A percentile compares a stretch with the other conserved stretches of the same genome.
Conservation (phyloP, 495 filamentous ascomycete species). For the Hyaloscypha bicolor region DNA sequence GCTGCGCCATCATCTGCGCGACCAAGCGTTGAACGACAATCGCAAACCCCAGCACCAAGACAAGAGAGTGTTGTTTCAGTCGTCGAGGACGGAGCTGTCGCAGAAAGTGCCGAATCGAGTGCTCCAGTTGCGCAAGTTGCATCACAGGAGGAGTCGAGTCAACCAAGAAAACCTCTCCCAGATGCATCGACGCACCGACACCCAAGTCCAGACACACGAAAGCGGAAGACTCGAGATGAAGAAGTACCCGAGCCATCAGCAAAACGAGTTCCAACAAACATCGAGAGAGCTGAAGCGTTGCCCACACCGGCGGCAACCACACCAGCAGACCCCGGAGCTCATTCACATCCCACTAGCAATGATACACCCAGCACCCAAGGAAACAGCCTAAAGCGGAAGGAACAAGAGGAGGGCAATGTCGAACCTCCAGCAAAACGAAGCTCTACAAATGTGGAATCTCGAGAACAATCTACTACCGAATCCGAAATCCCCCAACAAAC, state of each 20-base stretch:
- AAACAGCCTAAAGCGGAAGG: conserved; percentile 19
- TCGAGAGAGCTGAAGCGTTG: not conserved
- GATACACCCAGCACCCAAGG: not conserved
- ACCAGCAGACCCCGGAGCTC: not conserved
- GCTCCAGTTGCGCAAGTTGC: not conserved
- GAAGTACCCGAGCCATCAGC: conserved; percentile 7
- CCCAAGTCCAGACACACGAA: not conserved
- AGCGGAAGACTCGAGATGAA: conserved; percentile 21
- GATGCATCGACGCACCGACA: not conserved
- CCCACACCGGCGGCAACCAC: not conserved
- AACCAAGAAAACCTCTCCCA: not conserved
- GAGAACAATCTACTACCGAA: not conserved
- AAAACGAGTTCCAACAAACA: conserved; percentile 11
- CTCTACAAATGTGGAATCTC: not conserved
- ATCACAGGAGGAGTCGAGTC: not conserved
- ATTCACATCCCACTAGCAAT: not conserved
- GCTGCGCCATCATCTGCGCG: conserved; percentile 27
- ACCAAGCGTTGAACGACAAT: conserved; percentile 32
- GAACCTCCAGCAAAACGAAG: conserved; percentile 3
- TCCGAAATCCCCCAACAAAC: not conserved
- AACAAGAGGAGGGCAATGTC: conserved; percentile 9
- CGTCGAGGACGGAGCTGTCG: not conserved
- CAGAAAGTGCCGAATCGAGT: not conserved
- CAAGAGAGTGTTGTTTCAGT: conserved; percentile 4
- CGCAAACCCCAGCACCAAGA: conserved; percentile 30